Base-by-base conservation (phyloP, 108 stramenopile genomes). In the Nitzschia sp. region DNA sequence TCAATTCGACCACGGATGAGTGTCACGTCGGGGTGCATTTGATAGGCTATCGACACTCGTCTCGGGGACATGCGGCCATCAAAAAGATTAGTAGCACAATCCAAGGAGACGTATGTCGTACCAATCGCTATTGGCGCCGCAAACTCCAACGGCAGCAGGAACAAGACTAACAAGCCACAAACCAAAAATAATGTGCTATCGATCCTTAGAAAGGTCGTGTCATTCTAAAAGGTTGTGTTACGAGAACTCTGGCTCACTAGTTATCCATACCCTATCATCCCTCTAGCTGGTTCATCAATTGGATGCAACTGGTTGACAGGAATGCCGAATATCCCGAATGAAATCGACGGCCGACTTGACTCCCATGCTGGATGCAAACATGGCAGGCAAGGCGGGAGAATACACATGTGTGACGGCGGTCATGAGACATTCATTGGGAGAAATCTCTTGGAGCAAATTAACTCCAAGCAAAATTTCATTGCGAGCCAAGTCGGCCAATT, bases 401-500 rank as follows among this genome's bases (percentile, higher is more conserved):
- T 91, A 88, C 16, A 87, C 87, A 68, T 94, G 93, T 21, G 87
- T 94, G 1, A 94, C 74, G 8, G 90, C 77, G 3, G 89, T 94
- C 73, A 91, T 58, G 33, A 86, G 58, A 56, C 87, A 88, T 62
- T 84, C 63, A 15, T 80, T 69, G 27, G 84, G 79, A 21, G 80
- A 80, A 2, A 81, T 32, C 21, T 81, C 72, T 65, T 79, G 64
- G 1, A 93, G 63, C n/a, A 91, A 41, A 54, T 91, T 94, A n/a
- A 94, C 87, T 22, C 93, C 93, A 38, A 94, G 60, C 50, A 94
- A 74, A 36, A 94, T 94, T 52, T 94, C 90, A 53, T 78, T 88
- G 9, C 85, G 71, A 28, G 73, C 60, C 30, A 69, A 32, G 11
- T 72, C 69, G 13, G 19, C 22, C 66, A 66, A 30, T 21, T 66